Conservation (phyloP, 129 eudicot species). For the Logfia minima region DNA sequence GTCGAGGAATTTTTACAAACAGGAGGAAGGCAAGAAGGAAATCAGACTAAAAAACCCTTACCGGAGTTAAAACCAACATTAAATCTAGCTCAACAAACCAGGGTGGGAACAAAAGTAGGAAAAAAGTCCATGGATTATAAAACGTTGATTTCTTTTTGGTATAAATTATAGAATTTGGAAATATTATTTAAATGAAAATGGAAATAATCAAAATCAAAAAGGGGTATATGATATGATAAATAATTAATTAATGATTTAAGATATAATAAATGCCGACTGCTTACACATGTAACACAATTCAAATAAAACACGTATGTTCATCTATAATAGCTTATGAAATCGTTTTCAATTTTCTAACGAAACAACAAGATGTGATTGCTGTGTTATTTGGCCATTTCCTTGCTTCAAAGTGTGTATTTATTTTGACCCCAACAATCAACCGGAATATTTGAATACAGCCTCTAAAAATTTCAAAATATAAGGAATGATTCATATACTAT, state of each 20-base stretch:
- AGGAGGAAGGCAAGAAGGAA: constrained; percentile 25
- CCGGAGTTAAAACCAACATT: constrained; percentile 47
- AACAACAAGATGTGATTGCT: neutral
- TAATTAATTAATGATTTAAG: no score
- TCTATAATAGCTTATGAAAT: neutral
- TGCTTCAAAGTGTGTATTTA: constrained; percentile 4
- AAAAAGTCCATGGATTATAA: constrained; percentile 30
- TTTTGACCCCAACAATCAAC: constrained; percentile 22
- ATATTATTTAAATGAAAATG: constrained; percentile 16
- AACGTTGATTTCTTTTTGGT: constrained; percentile 5
- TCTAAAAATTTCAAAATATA: no score
- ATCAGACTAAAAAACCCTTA: constrained; percentile 35
- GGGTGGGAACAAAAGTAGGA: constrained; percentile 14
- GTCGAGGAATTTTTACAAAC: constrained; percentile 30
- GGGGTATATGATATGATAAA: neutral
- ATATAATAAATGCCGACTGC: neutral
- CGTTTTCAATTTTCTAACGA: neutral
- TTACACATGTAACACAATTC: neutral
- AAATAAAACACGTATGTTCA: neutral
- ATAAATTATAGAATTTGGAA: constrained; percentile 1
- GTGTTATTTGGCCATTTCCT: constrained; percentile 21
- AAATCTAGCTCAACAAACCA: constrained; percentile 55
- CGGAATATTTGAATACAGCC: neutral
- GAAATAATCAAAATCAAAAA: constrained; percentile 16
- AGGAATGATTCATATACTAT: no score